Conservation (phyloP, 108 stramenopile species). For the Cyclotella distinguenda region DNA sequence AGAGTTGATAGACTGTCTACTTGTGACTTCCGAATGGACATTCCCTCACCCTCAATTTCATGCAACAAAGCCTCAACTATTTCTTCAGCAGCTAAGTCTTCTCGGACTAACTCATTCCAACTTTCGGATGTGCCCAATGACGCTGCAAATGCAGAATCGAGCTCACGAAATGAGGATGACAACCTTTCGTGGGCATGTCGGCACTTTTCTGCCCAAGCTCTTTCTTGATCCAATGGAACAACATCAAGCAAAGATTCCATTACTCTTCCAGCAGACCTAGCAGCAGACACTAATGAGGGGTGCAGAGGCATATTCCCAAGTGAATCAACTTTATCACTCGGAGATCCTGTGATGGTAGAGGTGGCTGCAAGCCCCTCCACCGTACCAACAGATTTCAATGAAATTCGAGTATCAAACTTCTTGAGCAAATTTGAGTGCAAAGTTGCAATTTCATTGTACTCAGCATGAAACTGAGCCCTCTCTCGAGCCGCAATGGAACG, state of each 20-base stretch:
- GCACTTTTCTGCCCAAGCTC: constrained; percentile 75
- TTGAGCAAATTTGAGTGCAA: constrained; percentile 55
- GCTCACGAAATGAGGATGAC: constrained; percentile 52
- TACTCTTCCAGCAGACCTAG: constrained; percentile 71
- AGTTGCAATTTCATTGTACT: constrained; percentile 54
- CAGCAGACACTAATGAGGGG: constrained; percentile 65
- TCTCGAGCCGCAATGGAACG: constrained; percentile 69
- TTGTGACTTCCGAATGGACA: constrained; percentile 60
- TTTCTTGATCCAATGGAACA: constrained; percentile 83
- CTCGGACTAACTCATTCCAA: constrained; percentile 60
- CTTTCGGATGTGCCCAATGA: constrained; percentile 57
- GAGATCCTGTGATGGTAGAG: constrained; percentile 23
- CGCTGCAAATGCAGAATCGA: constrained; percentile 58
- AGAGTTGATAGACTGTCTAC: constrained; percentile 57
- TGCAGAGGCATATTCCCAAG: constrained; percentile 62
- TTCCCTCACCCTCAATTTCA: constrained; percentile 58
- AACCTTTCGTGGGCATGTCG: constrained; percentile 70
- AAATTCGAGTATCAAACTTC: constrained; percentile 51
- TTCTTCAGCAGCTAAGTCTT: constrained; percentile 67
- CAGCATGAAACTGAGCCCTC: constrained; percentile 59
- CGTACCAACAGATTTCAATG: constrained; percentile 4
- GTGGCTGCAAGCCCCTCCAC: neutral
- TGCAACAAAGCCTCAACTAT: constrained; percentile 52
- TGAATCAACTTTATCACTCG: constrained; percentile 24
- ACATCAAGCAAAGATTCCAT: constrained; percentile 82